Base-by-base conservation (phyloP, 2,329 filamentous ascomycete genomes). In the Periconia digitata region DNA sequence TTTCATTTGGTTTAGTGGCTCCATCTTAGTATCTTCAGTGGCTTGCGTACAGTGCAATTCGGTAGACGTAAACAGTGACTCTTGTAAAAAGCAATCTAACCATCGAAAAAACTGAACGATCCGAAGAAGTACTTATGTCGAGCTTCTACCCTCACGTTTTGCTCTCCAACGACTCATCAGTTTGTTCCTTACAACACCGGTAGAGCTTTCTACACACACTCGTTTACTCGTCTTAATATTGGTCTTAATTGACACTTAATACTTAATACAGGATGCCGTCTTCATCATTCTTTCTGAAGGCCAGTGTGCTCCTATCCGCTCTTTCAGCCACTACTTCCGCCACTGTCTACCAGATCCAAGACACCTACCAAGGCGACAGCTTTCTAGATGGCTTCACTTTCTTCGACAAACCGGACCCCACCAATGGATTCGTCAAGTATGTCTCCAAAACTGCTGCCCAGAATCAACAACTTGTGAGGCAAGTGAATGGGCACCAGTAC, bases 381-480 rank as follows among this genome's bases (percentile, higher is more conserved):
- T 68, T 64, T 47, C 58, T 68, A 13, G 51, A 66, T 8, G 52
- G 53, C 8, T 68, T 66, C 50, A 49, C 60, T 44, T 68, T 64
- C 49, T 60, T 58, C 48, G 56, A 54, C 35, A 53, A 46, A 6
- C 47, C 58, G 12, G 55, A 60, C 45, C 59, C 58, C 10, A 67
- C 56, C 20, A 48, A 60, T 38, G 64, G 64, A 40, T 66, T 59
- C 37, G 63, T 67, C 21, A 52, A 55, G 54, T 66, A 59, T 29
- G 53, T 51, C 15, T 44, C 46, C 41, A 43, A 50, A 34, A 41
- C 39, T 15, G 44, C 47, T 1, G 58, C 59, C 2, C 29, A 16
- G 12, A 43, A 43, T 2, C 40, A 8, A 8, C 15, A 41, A 5
- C 22, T 52, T 2, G 37, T 52, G 8, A 53, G 46, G 18, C 38